Percentiles rank a stretch among this genome's conserved stretches.
Conservation (phyloP, 495 filamentous ascomycete genomes). For the Extremus antarcticus region DNA sequence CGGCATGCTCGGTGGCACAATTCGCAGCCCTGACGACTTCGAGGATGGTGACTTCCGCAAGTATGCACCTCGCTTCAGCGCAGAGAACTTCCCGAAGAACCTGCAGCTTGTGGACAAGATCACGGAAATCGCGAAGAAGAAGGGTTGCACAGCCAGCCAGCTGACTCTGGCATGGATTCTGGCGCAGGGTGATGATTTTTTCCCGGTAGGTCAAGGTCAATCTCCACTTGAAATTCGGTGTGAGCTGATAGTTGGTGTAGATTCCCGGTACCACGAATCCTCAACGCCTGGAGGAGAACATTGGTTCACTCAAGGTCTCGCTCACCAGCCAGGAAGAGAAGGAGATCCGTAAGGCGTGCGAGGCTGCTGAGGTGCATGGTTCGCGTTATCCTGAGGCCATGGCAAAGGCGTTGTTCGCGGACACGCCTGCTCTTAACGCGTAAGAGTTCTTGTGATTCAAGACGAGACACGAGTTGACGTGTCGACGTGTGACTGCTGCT, state of each 20-base stretch:
- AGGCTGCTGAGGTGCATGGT: conserved; percentile 24
- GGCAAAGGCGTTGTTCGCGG: conserved; percentile 16
- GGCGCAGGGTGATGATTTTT: conserved; percentile 45
- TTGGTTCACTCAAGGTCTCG: conserved; percentile 22
- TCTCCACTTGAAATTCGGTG: no score
- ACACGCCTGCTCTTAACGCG: conserved; percentile 21
- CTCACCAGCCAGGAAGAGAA: conserved; percentile 27
- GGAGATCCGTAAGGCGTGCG: conserved; percentile 24
- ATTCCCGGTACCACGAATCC: conserved; percentile 37
- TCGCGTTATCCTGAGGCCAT: conserved; percentile 26
- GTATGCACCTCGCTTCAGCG: conserved; percentile 33
- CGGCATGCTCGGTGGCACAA: conserved; percentile 45
- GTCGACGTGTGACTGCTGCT: no score
- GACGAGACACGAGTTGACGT: no score
- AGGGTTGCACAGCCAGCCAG: conserved; percentile 39
- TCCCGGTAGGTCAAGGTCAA: conserved; percentile 20
- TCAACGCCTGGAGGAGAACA: conserved; percentile 28
- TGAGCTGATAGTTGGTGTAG: neutral
- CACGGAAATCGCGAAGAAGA: conserved; percentile 35
- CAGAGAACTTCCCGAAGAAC: conserved; percentile 47
- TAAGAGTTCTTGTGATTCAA: neutral
- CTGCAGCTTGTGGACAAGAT: conserved; percentile 41
- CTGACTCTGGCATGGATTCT: conserved; percentile 47
- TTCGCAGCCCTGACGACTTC: conserved; percentile 38
- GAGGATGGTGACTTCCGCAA: conserved; percentile 33